Base-by-base conservation (phyloP, 2,329 filamentous ascomycete species). In the Zalaria sp. region DNA sequence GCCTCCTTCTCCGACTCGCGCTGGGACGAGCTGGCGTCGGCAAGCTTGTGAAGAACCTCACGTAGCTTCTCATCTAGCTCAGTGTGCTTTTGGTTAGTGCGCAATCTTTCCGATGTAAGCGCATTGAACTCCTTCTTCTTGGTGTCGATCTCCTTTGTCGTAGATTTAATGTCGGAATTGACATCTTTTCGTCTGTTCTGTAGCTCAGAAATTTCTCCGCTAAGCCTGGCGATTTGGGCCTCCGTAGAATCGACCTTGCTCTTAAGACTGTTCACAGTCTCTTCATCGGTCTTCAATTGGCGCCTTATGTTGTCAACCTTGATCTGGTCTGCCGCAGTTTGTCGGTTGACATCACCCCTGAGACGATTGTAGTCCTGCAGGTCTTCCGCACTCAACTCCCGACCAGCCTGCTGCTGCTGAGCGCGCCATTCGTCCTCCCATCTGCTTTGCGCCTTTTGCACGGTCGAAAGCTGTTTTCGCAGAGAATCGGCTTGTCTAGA, bases 101-200 rank as follows among this genome's bases (percentile, higher is more conserved):
- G 77, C 5, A 88, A 73, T 39, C 85, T 79, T 57, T 93, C 85
- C 1, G 87, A 94, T 47, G 84, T 82, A 34, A 93, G 69, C 41
- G 80, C 76, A 57, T 94, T 91, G 56, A 87, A 83, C 46, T 91
- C 83, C 57, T 89, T 93, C 65, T 93, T 94, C 67, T 93, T 96
- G 25, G 68, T 64, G 27, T 87, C 81, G 39, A 93, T 83, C n/a
- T 91, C 82, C 46, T 76, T 73, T 5, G 77, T 72, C 6, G 52
- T 58, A 37, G 83, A 70, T 49, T 81, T 80, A 45, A 81, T 74
- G 5, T 69, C 67, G 7, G 70, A 65, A 45, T 82, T 76, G 8
- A 79, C 72, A 4, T 74, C 64, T 34, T 73, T 66, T 52, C 77
- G 82, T 43, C 83, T 77, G 52, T 86, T 79, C 45, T 74, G 70